Evolutionary conservation across 352 stramenopile genomes (phyloP).

Genomic region (Pythium rishiriense): DNA sequence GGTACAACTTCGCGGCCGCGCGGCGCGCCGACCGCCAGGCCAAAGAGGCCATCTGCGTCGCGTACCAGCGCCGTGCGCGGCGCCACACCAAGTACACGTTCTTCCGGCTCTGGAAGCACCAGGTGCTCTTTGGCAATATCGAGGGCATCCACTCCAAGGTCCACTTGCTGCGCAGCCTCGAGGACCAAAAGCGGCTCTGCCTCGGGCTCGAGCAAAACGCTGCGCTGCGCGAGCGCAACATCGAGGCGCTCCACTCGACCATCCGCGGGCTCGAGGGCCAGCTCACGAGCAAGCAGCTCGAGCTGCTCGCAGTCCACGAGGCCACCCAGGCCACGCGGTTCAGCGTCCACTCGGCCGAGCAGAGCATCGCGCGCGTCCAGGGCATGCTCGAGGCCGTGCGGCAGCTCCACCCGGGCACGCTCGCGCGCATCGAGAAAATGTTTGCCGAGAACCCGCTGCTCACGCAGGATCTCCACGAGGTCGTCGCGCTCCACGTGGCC

Average conservation of each 20-base stretch:
- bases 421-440: conserved; percentile 66
- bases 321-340: conserved; percentile 68
- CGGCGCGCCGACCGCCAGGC: conserved; percentile 40
- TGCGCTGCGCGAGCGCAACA: conserved; percentile 57
- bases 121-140: conserved; percentile 68
- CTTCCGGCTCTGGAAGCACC: conserved; percentile 82
- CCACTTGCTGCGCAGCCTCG: conserved; percentile 59
- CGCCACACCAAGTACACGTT: conserved; percentile 77
- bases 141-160: conserved; percentile 68
- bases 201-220: conserved; percentile 64
- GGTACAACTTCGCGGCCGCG: conserved; percentile 52
- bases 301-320: conserved; percentile 58
- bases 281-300: conserved; percentile 63
- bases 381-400: conserved; percentile 72
- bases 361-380: conserved; percentile 69
- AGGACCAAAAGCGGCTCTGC: conserved; percentile 81
- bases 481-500: conserved; percentile 47
- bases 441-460: conserved; percentile 67
- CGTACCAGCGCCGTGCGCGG: conserved; percentile 60
- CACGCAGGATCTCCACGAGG: conserved; percentile 61
- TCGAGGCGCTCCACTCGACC: conserved; percentile 52
- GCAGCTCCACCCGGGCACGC: conserved; percentile 65
- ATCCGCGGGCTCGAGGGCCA: conserved; percentile 58
- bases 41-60: conserved; percentile 66
- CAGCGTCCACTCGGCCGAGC: conserved; percentile 66